Percentiles rank a stretch among this genome's conserved stretches.
Conservation (phyloP, 257 asterid genomes). For the Penstemon newberryi region DNA sequence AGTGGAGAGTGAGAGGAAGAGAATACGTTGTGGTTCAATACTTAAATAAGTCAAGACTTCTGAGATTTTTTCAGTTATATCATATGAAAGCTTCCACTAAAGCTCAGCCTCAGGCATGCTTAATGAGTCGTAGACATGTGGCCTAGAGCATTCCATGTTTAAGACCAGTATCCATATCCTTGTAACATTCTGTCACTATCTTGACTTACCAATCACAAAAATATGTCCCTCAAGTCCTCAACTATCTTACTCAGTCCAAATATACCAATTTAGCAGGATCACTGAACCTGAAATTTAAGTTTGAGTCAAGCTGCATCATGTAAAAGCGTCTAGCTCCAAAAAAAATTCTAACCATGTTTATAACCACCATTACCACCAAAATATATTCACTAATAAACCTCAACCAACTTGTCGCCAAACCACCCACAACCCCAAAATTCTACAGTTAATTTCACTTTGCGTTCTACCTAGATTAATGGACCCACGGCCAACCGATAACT, state of each 20-base stretch:
- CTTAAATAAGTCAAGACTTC: background rate
- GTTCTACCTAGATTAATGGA: too few relatives aligned
- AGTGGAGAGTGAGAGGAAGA: too few relatives aligned
- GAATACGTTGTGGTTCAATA: background rate
- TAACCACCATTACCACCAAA: background rate
- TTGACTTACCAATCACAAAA: background rate
- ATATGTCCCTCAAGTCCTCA: background rate
- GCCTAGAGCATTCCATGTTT: background rate
- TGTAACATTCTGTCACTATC: background rate
- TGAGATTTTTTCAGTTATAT: too few relatives aligned
- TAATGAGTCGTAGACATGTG: background rate
- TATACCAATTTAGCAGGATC: background rate
- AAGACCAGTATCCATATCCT: background rate
- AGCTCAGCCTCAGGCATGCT: background rate
- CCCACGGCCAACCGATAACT: too few relatives aligned
- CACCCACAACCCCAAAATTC: conserved; percentile 9
- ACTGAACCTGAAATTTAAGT: background rate
- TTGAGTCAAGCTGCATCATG: background rate
- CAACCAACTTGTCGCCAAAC: background rate
- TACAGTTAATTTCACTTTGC: background rate
- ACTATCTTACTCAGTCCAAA: background rate
- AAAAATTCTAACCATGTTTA: background rate
- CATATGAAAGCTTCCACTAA: too few relatives aligned
- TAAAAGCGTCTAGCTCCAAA: background rate
- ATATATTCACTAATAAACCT: background rate